These are phyloP conservation scores for Mimosa pudica DNA, from an alignment of 306 rosid species.

Conservation along the genomic window DNA sequence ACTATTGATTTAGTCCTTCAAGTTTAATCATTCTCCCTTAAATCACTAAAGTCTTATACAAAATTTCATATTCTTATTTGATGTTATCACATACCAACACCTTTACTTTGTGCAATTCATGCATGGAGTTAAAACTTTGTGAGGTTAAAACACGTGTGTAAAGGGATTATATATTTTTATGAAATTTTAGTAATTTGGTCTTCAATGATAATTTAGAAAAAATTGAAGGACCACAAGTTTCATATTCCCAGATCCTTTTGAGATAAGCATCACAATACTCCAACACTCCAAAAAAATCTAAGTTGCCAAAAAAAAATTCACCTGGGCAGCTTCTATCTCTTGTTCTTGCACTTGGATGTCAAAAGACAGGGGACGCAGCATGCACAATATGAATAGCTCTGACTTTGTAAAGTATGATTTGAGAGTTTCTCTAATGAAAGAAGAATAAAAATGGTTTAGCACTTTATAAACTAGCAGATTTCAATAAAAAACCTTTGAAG, in stretches of 20 bases:
- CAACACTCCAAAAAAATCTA: background rate
- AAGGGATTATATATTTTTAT: background rate
- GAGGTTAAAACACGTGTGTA: background rate
- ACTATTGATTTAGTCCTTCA: background rate
- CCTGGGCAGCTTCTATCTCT: slow-evolving; percentile 73
- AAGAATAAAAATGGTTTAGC: background rate
- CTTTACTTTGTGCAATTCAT: background rate
- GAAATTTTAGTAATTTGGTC: background rate
- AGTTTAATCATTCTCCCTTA: background rate
- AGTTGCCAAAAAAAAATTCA: slow-evolving; percentile 21
- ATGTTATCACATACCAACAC: background rate
- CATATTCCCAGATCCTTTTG: background rate
- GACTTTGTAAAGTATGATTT: slow-evolving; percentile 70
- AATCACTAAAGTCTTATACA: background rate
- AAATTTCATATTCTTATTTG: background rate
- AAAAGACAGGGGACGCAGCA: slow-evolving; percentile 67
- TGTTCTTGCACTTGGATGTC: slow-evolving; percentile 59
- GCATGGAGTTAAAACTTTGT: background rate
- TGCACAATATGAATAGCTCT: slow-evolving; percentile 68
- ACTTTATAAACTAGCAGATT: background rate
- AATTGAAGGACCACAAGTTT: background rate
- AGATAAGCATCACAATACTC: background rate
- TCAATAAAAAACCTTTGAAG: background rate
- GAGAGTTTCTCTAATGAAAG: slow-evolving; percentile 56
- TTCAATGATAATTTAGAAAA: background rate